phyloP scores from a whole-genome alignment of 2,329 filamentous ascomycete genomes.

The Pseudocercospora fijiensis region DNA sequence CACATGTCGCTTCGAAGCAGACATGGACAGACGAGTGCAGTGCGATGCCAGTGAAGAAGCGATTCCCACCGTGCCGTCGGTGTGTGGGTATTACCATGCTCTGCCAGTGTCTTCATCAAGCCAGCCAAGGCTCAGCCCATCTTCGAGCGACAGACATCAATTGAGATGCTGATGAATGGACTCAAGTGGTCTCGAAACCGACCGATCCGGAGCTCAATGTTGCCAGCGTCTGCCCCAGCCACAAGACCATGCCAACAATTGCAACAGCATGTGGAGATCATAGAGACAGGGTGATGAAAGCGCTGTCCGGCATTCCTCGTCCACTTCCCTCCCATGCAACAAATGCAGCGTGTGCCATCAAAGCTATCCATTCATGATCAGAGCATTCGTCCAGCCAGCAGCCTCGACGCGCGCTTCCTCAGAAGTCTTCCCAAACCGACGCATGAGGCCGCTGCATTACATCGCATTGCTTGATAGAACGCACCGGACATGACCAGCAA shows the following conservation, averaged over 20 bases:
- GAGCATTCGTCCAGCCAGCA: conserved; percentile 69
- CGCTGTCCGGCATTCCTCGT: conserved; percentile 54
- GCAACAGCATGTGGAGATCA: conserved; percentile 42
- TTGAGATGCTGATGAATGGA: conserved; percentile 36
- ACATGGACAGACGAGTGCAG: conserved; percentile 60
- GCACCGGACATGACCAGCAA: conserved; percentile 37
- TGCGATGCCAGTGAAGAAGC: conserved; percentile 37
- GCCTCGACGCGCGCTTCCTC: conserved; percentile 73
- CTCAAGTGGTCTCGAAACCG: conserved; percentile 27
- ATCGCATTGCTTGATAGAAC: conserved; percentile 17
- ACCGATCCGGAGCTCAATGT: conserved; percentile 39
- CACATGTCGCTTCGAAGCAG: conserved; percentile 40
- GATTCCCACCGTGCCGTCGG: conserved; percentile 41
- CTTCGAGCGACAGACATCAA: conserved; percentile 32
- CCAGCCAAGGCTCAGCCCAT: conserved; percentile 5
- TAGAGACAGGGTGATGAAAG: conserved; percentile 51
- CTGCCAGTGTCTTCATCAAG: conserved; percentile 24
- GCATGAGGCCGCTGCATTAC: conserved; percentile 62
- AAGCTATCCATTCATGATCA: conserved; percentile 62
- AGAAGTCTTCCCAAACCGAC: conserved; percentile 75
- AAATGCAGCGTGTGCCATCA: conserved; percentile 42
- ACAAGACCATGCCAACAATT: conserved; percentile 18
- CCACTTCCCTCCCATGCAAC: conserved; percentile 49
- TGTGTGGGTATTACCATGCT: conserved; percentile 44
- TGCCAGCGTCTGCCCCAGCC: conserved; percentile 31